A percentile compares a stretch with the other conserved stretches of the same genome.
Evolutionary conservation across 208 protist genomes (phyloP).

Genomic region (Novymonas esmeraldas): DNA sequence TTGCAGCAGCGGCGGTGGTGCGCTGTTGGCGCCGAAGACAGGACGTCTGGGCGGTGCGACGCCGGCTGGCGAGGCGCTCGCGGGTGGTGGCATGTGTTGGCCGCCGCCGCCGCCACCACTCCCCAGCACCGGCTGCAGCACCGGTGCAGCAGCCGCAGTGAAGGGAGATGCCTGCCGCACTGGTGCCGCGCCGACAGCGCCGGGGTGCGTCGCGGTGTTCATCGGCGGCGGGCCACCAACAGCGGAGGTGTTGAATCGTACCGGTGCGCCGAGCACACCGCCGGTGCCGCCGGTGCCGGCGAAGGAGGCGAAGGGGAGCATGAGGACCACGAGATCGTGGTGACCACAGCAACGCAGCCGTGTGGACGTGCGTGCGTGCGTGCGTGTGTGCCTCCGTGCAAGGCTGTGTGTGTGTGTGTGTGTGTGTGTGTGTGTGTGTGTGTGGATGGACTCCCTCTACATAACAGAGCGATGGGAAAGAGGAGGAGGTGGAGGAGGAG

Average conservation of each 20-base stretch:
- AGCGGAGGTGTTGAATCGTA: background rate
- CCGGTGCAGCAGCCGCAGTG: too few relatives aligned
- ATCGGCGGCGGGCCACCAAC: background rate
- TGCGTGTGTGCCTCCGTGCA: background rate
- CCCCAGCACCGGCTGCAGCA: too few relatives aligned
- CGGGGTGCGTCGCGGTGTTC: too few relatives aligned
- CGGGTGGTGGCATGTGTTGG: too few relatives aligned
- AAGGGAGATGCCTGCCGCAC: too few relatives aligned
- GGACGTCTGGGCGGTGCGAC: too few relatives aligned
- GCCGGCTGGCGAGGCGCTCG: too few relatives aligned
- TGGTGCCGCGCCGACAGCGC: too few relatives aligned
- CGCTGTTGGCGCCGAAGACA: too few relatives aligned
- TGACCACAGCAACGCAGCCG: too few relatives aligned
- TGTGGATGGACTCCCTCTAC: background rate
- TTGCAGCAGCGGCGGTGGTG: too few relatives aligned
- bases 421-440: background rate
- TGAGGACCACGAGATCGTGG: background rate
- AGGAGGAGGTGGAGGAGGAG: background rate
- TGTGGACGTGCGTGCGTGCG: background rate
- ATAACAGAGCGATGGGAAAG: background rate
- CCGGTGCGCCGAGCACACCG: constrained; percentile 11
- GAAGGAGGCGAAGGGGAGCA: constrained; percentile 13
- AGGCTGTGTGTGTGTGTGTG: background rate
- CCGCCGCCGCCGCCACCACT: too few relatives aligned
- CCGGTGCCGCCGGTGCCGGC: constrained; percentile 3